Percentiles rank a stretch among this genome's conserved stretches.
These are phyloP conservation scores for Parietichytrium sp. DNA, from an alignment of 108 stramenopile genomes.

Conservation along the genomic window DNA sequence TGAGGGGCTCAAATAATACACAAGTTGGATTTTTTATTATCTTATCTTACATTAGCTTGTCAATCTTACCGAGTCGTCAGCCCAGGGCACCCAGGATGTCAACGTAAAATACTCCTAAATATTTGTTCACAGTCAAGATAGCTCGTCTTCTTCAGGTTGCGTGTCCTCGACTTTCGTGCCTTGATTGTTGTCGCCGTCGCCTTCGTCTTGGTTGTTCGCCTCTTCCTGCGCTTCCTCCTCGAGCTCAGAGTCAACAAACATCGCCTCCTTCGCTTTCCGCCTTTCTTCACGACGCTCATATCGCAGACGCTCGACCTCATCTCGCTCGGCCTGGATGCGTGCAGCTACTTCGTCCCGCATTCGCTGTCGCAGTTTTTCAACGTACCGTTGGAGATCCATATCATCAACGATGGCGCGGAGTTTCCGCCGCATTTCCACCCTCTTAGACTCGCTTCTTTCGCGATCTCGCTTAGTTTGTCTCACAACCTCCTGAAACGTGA, in stretches of 20 bases:
- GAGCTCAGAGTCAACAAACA: background rate
- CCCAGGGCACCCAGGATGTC: too few species aligned
- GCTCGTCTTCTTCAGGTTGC: background rate
- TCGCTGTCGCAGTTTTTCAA: background rate
- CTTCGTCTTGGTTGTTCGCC: background rate
- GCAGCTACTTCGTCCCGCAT: background rate
- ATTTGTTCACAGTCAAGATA: too few species aligned
- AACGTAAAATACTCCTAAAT: too few species aligned
- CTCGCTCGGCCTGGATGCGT: background rate
- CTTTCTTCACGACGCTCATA: background rate
- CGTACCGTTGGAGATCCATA: slow-evolving; percentile 57
- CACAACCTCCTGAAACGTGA: background rate
- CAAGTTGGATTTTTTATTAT: background rate
- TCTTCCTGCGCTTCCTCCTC: background rate
- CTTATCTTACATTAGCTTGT: too few species aligned
- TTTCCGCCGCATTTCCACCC: slow-evolving; percentile 53
- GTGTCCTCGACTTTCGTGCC: background rate
- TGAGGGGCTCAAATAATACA: background rate
- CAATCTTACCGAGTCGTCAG: too few species aligned
- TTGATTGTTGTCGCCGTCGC: background rate
- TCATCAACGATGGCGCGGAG: slow-evolving; percentile 74
- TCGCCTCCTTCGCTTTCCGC: slow-evolving; percentile 13
- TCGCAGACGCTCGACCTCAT: background rate
- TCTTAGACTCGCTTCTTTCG: slow-evolving; percentile 62
- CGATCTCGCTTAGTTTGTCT: background rate